Percentiles rank a stretch among this genome's conserved stretches.
phyloP scores from a whole-genome alignment of 148 eudicot species.

The Rhododendron henanense region DNA sequence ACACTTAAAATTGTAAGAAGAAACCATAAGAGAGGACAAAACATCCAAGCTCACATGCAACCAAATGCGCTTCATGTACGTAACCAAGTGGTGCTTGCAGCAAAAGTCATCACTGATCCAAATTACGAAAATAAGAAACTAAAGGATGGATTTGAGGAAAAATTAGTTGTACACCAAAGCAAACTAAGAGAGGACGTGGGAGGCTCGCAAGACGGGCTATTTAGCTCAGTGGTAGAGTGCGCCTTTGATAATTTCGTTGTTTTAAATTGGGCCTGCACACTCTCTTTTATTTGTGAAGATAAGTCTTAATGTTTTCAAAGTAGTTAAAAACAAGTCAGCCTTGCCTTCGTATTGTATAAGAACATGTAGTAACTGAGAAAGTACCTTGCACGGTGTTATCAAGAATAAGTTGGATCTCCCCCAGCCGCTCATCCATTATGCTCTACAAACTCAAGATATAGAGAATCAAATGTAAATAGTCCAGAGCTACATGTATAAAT shows the following conservation, averaged over 20 bases:
- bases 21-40: background rate
- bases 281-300: background rate
- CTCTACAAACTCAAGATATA: conserved; percentile 32
- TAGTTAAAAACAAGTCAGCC: background rate
- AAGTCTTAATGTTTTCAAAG: background rate
- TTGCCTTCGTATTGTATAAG: background rate
- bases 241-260: background rate
- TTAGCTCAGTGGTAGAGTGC: background rate
- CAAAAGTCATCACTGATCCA: background rate
- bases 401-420: conserved; percentile 49
- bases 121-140: background rate
- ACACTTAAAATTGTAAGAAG: background rate
- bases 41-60: background rate
- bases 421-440: conserved; percentile 37
- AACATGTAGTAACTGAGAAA: background rate
- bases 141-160: background rate
- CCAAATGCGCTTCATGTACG: background rate
- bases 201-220: background rate
- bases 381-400: conserved; percentile 86
- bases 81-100: background rate
- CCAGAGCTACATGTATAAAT: background rate
- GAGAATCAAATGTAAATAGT: background rate
- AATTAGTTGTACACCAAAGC: background rate
- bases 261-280: background rate
- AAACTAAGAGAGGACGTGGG: background rate